Conservation (phyloP, 2,329 filamentous ascomycete genomes). For the Neofusicoccum umdonicola region DNA sequence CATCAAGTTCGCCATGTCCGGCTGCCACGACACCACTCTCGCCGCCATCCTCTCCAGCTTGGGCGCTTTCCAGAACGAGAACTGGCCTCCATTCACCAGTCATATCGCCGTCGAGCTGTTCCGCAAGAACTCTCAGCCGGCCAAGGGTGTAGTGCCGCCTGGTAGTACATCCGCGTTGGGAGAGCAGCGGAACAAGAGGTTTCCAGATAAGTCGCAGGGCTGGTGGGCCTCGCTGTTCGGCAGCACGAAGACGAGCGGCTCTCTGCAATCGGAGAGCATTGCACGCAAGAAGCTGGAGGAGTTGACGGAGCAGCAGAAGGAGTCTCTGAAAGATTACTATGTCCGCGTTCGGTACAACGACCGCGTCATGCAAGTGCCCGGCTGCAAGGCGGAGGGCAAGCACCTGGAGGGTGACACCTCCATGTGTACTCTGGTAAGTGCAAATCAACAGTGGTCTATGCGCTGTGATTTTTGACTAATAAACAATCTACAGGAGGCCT, state of each 20-base stretch:
- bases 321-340: conserved; percentile 70
- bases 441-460: background rate
- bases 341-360: conserved; percentile 93
- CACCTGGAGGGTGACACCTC: conserved; percentile 83
- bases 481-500: conserved; percentile 62
- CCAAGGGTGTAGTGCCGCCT: conserved; percentile 26
- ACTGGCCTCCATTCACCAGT: conserved; percentile 92
- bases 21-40: conserved; percentile 92
- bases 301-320: conserved; percentile 57
- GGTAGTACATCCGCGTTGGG: conserved; percentile 19
- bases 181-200: background rate
- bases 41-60: conserved; percentile 74
- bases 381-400: conserved; percentile 72
- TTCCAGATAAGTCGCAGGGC: background rate
- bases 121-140: conserved; percentile 45
- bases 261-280: conserved; percentile 44
- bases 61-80: conserved; percentile 69
- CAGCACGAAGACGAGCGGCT: background rate
- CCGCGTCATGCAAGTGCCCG: conserved; percentile 73
- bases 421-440: conserved; percentile 80
- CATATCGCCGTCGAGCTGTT: conserved; percentile 92
- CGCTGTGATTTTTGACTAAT: background rate
- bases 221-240: conserved; percentile 17
- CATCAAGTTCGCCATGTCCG: conserved; percentile 75
- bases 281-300: conserved; percentile 59